A percentile compares a stretch with the other conserved stretches of the same genome.
phyloP scores from a whole-genome alignment of 179 eudicot genomes.

The Beta lomatogona region DNA sequence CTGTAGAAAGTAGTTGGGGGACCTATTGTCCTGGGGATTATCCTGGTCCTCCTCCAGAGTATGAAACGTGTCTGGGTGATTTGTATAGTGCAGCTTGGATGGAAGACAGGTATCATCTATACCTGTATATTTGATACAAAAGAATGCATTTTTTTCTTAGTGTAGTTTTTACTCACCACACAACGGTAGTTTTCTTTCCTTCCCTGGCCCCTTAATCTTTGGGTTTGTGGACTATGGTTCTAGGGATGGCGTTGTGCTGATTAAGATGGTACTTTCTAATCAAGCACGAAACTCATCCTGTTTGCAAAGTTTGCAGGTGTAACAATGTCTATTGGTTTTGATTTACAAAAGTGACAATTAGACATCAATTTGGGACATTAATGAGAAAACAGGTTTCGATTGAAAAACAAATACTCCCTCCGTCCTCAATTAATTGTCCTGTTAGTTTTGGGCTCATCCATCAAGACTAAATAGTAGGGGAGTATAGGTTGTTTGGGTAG shows the following conservation, averaged over 20 bases:
- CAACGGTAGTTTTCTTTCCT: background rate
- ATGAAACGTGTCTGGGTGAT: conserved; percentile 90
- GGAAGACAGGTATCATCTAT: conserved; percentile 77
- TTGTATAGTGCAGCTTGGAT: conserved; percentile 93
- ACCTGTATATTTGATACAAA: background rate
- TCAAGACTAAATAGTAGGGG: too few relatives aligned
- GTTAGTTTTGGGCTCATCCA: too few relatives aligned
- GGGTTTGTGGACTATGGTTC: background rate
- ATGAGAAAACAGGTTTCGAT: background rate
- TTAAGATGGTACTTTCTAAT: background rate
- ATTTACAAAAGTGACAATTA: background rate
- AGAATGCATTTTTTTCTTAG: background rate
- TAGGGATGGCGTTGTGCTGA: background rate
- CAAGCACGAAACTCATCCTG: background rate
- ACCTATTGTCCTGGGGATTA: conserved; percentile 91
- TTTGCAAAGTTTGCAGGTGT: background rate
- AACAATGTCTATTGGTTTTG: background rate
- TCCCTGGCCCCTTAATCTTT: background rate
- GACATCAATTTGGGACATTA: background rate
- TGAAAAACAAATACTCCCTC: too few relatives aligned
- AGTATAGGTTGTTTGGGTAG: too few relatives aligned
- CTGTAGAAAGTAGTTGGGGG: conserved; percentile 93
- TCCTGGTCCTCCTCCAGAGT: conserved; percentile 85
- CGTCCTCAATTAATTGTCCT: too few relatives aligned
- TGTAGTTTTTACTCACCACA: background rate